A percentile compares a stretch with the other conserved stretches of the same genome.
Conservation (phyloP, 1,139 yeast species). For the Saccharomyces hybrid region DNA sequence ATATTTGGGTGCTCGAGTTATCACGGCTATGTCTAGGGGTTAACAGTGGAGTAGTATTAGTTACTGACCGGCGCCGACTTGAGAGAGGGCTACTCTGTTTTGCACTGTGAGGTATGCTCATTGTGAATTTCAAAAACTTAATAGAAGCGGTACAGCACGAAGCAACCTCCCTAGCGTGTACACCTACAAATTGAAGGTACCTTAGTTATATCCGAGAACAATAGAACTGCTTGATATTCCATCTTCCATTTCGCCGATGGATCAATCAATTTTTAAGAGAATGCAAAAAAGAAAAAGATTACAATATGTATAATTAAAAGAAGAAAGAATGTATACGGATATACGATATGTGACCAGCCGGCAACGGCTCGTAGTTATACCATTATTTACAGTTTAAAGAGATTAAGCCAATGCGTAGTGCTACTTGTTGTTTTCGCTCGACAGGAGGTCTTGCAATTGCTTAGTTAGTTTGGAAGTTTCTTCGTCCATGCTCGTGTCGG, state of each 20-base stretch:
- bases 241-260: not conserved
- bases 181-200: not conserved
- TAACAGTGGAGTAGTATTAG: not conserved
- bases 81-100: not conserved
- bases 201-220: not conserved
- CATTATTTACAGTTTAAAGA: not conserved
- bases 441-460: conserved; percentile 9
- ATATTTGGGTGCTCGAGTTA: conserved; percentile 2
- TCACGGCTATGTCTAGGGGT: not conserved
- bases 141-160: not conserved
- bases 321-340: not conserved
- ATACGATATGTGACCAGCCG: not conserved
- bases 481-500: conserved; percentile 48
- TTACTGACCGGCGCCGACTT: not conserved
- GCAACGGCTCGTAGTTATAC: not conserved
- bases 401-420: not conserved
- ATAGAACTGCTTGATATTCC: not conserved
- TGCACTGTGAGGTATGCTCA: not conserved
- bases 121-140: not conserved
- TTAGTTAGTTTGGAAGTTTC: conserved; percentile 39
- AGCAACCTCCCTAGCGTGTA: not conserved
- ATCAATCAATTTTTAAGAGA: not conserved
- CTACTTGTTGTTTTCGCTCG: not conserved
- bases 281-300: not conserved
- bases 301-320: not conserved